phyloP scores from a whole-genome alignment of 83 land plant genomes.

The Picea abies region DNA sequence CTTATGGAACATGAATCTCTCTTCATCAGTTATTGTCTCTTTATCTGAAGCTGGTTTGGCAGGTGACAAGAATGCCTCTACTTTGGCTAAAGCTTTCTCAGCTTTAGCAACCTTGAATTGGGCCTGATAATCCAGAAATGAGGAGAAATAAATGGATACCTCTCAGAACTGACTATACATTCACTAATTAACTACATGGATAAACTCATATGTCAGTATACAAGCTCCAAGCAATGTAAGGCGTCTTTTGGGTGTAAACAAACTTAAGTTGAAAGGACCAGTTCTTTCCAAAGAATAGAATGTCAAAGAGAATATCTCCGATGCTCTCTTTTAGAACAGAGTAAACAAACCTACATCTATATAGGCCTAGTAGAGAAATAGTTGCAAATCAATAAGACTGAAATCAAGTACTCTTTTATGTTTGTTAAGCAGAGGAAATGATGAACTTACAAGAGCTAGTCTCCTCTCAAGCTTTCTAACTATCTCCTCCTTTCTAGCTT shows the following conservation, averaged over 20 bases:
- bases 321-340: background rate
- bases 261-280: background rate
- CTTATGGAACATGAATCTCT: slow-evolving; percentile 89
- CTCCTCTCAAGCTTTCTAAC: slow-evolving; percentile 67
- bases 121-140: slow-evolving; percentile 43
- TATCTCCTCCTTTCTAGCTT: slow-evolving; percentile 51
- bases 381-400: background rate
- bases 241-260: background rate
- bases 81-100: slow-evolving; percentile 63
- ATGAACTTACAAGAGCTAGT: slow-evolving; percentile 63
- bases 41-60: slow-evolving; percentile 54
- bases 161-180: background rate
- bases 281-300: background rate
- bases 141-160: background rate
- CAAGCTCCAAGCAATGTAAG: background rate
- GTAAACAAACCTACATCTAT: background rate
- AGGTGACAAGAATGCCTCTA: slow-evolving; percentile 68
- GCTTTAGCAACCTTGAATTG: slow-evolving; percentile 70
- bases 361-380: background rate
- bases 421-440: background rate
- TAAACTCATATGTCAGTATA: background rate
- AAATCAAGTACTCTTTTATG: background rate
- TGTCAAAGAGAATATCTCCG: background rate
- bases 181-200: background rate
- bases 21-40: slow-evolving; percentile 89